phyloP scores from a whole-genome alignment of 257 asterid genomes.

The Solanum dulcamara region DNA sequence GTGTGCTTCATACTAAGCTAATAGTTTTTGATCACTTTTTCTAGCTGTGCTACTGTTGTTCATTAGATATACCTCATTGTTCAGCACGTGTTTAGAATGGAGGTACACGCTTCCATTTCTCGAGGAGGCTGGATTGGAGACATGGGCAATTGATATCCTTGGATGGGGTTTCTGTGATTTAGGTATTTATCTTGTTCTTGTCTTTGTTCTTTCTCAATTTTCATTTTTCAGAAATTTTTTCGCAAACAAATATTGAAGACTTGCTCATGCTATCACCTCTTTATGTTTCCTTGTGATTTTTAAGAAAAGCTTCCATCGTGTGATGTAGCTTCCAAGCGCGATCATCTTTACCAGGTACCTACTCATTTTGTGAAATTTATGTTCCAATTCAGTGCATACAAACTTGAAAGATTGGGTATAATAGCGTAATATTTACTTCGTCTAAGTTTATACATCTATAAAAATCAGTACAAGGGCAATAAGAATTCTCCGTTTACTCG shows the following conservation, averaged over 20 bases:
- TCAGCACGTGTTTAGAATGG: constrained; percentile 97
- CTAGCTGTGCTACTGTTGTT: constrained; percentile 15
- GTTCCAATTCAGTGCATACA: too few species aligned
- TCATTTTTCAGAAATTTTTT: background rate
- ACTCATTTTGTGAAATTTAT: background rate
- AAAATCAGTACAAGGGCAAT: too few species aligned
- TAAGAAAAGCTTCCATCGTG: constrained; percentile 62
- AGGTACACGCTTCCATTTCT: constrained; percentile 74
- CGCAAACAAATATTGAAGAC: background rate
- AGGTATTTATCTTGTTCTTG: constrained; percentile 21
- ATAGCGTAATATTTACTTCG: too few species aligned
- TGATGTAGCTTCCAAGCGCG: constrained; percentile 71
- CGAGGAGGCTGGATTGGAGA: constrained; percentile 71
- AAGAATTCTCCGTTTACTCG: background rate
- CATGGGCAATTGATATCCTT: constrained; percentile 84
- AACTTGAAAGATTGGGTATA: too few species aligned
- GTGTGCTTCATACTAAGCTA: constrained; percentile 23
- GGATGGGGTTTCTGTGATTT: constrained; percentile 98
- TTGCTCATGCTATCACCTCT: background rate
- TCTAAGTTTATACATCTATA: too few species aligned
- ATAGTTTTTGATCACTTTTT: background rate
- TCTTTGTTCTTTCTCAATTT: background rate
- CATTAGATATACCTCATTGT: constrained; percentile 38
- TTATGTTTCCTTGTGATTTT: constrained; percentile 1
- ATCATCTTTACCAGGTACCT: constrained; percentile 78